These are phyloP conservation scores for Calophaca sinica DNA, from an alignment of 306 rosid genomes.

Conservation along the genomic window DNA sequence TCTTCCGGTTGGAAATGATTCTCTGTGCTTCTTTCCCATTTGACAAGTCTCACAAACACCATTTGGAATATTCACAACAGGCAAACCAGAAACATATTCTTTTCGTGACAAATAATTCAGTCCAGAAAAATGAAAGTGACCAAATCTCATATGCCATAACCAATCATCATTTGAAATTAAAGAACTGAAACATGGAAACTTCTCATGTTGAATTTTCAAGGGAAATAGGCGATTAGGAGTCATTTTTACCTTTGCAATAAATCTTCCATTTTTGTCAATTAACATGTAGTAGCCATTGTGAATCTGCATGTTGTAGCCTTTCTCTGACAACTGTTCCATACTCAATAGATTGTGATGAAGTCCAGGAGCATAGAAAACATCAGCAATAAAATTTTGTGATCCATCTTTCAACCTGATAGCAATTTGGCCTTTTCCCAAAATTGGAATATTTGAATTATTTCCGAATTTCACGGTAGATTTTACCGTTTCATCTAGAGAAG, in stretches of 20 bases:
- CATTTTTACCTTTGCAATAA: not conserved
- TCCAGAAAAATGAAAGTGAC: not conserved
- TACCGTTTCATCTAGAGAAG: not conserved
- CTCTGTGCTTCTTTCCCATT: not conserved
- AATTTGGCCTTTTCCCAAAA: not conserved
- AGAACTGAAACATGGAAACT: too few species aligned
- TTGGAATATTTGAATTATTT: not conserved
- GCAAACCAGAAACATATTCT: not conserved
- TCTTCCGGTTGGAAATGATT: too few species aligned
- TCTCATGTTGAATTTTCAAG: too few species aligned
- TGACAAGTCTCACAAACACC: not conserved
- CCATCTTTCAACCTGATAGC: too few species aligned
- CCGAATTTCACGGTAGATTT: not conserved
- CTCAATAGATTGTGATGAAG: not conserved
- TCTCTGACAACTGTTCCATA: not conserved
- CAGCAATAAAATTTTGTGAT: not conserved
- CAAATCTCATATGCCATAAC: not conserved
- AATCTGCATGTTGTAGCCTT: not conserved
- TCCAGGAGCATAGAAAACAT: not conserved
- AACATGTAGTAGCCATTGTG: not conserved
- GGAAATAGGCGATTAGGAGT: too few species aligned
- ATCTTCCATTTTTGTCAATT: not conserved
- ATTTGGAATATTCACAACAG: not conserved
- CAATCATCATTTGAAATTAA: too few species aligned
- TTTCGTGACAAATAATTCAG: not conserved